These are phyloP conservation scores for Diaporthe velutina DNA, from an alignment of 2,329 filamentous ascomycete genomes.

Conservation along the genomic window DNA sequence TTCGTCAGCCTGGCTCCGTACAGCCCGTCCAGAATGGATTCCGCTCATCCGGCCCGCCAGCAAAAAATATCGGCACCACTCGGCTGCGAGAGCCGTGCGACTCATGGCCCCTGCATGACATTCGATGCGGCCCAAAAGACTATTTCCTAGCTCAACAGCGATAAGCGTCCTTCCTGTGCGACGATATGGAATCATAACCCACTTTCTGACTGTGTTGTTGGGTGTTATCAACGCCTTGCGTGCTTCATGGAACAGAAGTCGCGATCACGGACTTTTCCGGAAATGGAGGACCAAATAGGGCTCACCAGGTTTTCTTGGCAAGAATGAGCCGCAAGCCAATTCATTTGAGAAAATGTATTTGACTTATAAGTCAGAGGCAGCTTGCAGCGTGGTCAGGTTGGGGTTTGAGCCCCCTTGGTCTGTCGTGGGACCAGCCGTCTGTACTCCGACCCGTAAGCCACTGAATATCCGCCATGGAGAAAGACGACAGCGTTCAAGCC, in stretches of 20 bases:
- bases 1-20: neutral
- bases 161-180: neutral
- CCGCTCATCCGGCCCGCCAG: constrained; percentile 7
- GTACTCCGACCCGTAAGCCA: neutral
- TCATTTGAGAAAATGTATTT: neutral
- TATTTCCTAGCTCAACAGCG: neutral
- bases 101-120: constrained; percentile 23
- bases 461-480: neutral
- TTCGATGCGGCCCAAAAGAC: neutral
- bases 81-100: constrained; percentile 12
- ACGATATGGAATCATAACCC: constrained; percentile 25
- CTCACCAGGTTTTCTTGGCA: neutral
- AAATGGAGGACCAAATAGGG: neutral
- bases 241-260: constrained; percentile 26
- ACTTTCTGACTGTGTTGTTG: neutral
- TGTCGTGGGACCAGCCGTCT: neutral
- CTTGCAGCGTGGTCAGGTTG: neutral
- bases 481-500: neutral
- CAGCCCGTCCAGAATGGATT: neutral
- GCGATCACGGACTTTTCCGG: neutral
- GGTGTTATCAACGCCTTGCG: constrained; percentile 9
- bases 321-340: neutral
- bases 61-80: constrained; percentile 21
- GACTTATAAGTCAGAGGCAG: neutral
- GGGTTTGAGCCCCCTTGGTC: neutral